Conservation (phyloP, 805 yeast genomes). For the Saturnispora diversa region DNA sequence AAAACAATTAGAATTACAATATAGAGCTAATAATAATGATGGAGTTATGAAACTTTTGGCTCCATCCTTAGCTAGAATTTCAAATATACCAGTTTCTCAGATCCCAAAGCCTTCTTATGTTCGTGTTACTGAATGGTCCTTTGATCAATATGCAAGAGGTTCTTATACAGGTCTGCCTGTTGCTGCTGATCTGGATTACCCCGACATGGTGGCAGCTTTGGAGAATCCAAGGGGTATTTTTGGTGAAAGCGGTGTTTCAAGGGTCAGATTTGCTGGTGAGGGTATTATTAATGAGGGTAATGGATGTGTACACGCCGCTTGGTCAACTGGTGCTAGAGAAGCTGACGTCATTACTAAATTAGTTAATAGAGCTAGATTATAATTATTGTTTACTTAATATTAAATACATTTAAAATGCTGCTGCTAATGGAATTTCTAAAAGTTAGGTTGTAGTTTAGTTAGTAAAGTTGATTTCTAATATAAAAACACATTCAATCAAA, state of each 20-base stretch:
- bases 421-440: too few species aligned
- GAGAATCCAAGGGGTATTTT: conserved; percentile 34
- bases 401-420: too few species aligned
- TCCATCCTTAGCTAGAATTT: conserved; percentile 33
- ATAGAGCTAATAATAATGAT: conserved; percentile 24
- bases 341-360: conserved; percentile 27
- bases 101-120: conserved; percentile 23
- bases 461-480: too few species aligned
- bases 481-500: too few species aligned
- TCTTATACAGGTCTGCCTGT: conserved; percentile 31
- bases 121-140: conserved; percentile 39
- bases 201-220: conserved; percentile 31
- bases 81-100: conserved; percentile 19
- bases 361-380: conserved; percentile 23
- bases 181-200: conserved; percentile 22
- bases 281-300: conserved; percentile 44
- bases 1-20: conserved; percentile 34
- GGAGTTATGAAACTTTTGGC: conserved; percentile 39
- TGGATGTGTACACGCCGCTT: conserved; percentile 57
- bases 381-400: conserved; percentile 28
- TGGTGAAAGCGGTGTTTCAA: conserved; percentile 25
- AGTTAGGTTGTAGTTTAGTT: too few species aligned
- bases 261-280: conserved; percentile 51
- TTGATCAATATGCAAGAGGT: conserved; percentile 45
- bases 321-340: conserved; percentile 42